Evolutionary conservation across 208 protist species (phyloP).

Genomic region (Crithidia sp.): DNA sequence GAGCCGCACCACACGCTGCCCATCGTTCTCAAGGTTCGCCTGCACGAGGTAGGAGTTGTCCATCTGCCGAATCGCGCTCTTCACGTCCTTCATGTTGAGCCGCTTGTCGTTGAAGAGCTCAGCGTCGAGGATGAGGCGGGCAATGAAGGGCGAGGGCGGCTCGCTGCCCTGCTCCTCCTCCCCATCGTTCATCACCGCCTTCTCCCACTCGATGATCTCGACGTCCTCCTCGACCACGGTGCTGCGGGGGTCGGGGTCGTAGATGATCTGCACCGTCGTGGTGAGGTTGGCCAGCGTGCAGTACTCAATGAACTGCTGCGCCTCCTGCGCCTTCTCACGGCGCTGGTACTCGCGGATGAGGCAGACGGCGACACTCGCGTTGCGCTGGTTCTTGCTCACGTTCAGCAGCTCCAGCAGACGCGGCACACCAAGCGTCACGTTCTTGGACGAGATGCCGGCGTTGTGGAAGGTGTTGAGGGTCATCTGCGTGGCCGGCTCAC

Average conservation of each 20-base stretch:
- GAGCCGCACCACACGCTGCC: constrained; percentile 93
- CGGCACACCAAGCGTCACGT: constrained; percentile 99
- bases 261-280: constrained; percentile 95
- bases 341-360: constrained; percentile 75
- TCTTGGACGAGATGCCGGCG: constrained; percentile 99
- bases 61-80: constrained; percentile 90
- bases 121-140: constrained; percentile 95
- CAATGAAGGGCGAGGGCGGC: constrained; percentile 93
- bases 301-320: constrained; percentile 95
- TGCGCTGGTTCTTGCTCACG: constrained; percentile 96
- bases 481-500: constrained; percentile 99
- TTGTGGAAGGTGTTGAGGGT: constrained; percentile 99
- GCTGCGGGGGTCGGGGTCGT: constrained; percentile 95
- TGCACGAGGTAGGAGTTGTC: constrained; percentile 80
- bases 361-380: constrained; percentile 95
- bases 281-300: constrained; percentile 94
- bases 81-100: constrained; percentile 94
- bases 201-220: constrained; percentile 70
- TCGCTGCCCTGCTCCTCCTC: constrained; percentile 49
- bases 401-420: constrained; percentile 99
- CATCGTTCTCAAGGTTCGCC: constrained; percentile 95
- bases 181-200: constrained; percentile 59
- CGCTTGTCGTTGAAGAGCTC: constrained; percentile 93
- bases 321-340: constrained; percentile 80
- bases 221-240: constrained; percentile 96